Evolutionary conservation across 768 basidiomycete genomes (phyloP).

Genomic region (Coprinopsis cinerea): DNA sequence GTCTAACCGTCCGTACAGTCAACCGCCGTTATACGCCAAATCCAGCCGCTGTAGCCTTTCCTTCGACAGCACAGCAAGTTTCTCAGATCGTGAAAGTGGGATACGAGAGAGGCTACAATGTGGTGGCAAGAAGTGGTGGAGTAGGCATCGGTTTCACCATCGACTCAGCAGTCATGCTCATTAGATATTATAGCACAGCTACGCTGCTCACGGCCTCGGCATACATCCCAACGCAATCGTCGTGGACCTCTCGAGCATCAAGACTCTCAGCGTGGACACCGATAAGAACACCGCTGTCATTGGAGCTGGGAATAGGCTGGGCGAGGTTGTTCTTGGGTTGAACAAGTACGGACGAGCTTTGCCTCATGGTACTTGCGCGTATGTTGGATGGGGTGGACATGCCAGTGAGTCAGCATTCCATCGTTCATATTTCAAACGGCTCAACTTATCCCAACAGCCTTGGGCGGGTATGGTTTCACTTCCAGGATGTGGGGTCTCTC

Average conservation of each 20-base stretch:
- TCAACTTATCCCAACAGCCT: slow-evolving; percentile 6
- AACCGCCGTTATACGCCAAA: slow-evolving; percentile 24
- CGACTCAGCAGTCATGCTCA: neutral
- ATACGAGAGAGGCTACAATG: slow-evolving; percentile 20
- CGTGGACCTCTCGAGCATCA: slow-evolving; percentile 35
- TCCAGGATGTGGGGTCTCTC: slow-evolving; percentile 33
- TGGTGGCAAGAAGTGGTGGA: slow-evolving; percentile 37
- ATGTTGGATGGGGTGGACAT: slow-evolving; percentile 43
- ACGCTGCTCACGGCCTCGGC: slow-evolving; percentile 38
- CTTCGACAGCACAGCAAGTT: slow-evolving; percentile 23
- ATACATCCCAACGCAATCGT: slow-evolving; percentile 36
- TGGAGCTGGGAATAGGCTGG: slow-evolving; percentile 32
- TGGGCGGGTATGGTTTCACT: slow-evolving; percentile 28
- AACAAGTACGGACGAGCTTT: slow-evolving; percentile 30
- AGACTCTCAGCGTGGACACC: slow-evolving; percentile 25
- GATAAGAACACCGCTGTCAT: slow-evolving; percentile 27
- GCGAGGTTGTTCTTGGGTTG: slow-evolving; percentile 31
- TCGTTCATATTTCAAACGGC: no score
- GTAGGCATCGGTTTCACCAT: slow-evolving; percentile 25
- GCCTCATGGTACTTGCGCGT: slow-evolving; percentile 40
- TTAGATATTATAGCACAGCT: slow-evolving; percentile 28
- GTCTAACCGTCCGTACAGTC: slow-evolving; percentile 13
- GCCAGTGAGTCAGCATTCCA: neutral
- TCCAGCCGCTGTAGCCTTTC: slow-evolving; percentile 26
- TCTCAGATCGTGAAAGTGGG: slow-evolving; percentile 23